Evolutionary conservation across 805 yeast genomes (phyloP).

Genomic region (Candida golubevii): DNA sequence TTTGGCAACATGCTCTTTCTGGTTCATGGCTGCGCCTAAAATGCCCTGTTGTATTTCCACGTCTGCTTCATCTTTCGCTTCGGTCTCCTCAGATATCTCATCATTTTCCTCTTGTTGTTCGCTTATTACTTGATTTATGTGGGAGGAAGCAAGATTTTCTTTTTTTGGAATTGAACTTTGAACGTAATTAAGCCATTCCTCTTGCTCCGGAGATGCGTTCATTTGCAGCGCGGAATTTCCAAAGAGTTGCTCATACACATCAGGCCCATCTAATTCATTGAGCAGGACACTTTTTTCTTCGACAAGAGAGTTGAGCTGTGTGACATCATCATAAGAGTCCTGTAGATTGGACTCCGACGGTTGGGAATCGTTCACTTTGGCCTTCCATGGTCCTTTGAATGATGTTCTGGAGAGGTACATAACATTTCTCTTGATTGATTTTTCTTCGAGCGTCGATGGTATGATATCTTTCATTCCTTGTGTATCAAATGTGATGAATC

Average conservation of each 20-base stretch:
- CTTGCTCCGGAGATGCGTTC: slow-evolving; percentile 7
- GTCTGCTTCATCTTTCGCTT: slow-evolving; percentile 18
- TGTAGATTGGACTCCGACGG: not conserved
- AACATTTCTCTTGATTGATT: slow-evolving; percentile 22
- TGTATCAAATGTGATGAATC: slow-evolving; percentile 15
- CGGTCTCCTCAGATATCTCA: not conserved
- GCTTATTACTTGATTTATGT: slow-evolving; percentile 10
- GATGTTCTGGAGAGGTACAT: slow-evolving; percentile 8
- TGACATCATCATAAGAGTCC: slow-evolving; percentile 1
- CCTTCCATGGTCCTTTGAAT: slow-evolving; percentile 13
- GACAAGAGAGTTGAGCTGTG: slow-evolving; percentile 1
- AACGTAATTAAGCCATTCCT: slow-evolving; percentile 20
- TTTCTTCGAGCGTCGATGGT: slow-evolving; percentile 19
- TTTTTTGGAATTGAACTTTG: slow-evolving; percentile 26
- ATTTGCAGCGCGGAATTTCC: slow-evolving; percentile 4
- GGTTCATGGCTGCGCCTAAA: slow-evolving; percentile 7
- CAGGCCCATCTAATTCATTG: not conserved
- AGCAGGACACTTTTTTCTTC: not conserved
- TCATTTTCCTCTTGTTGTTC: slow-evolving; percentile 12
- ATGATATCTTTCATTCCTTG: slow-evolving; percentile 7
- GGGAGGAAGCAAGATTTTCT: slow-evolving; percentile 24
- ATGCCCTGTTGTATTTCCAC: slow-evolving; percentile 10
- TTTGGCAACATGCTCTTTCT: too few species aligned
- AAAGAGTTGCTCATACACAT: slow-evolving; percentile 11
- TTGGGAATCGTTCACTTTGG: not conserved